phyloP scores from a whole-genome alignment of 1,139 yeast species.

The Blastobotrys persicus region DNA sequence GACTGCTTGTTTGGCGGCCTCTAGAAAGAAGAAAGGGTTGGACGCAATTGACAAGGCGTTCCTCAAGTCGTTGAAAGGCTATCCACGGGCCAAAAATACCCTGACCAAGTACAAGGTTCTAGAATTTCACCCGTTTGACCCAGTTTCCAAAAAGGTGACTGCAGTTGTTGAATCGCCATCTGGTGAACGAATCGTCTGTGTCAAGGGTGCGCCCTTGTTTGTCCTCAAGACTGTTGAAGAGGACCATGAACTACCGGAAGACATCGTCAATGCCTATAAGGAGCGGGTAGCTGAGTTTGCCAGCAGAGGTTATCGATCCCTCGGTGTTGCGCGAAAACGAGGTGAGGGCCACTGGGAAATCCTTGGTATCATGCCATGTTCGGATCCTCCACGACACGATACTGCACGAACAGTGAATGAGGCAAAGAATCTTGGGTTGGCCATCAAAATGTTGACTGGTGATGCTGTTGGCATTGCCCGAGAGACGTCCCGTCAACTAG shows the following conservation, averaged over 20 bases:
- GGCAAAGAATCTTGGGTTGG: slow-evolving; percentile 63
- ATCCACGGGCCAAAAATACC: slow-evolving; percentile 58
- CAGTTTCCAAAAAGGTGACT: slow-evolving; percentile 69
- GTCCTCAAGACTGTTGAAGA: slow-evolving; percentile 68
- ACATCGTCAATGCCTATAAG: slow-evolving; percentile 61
- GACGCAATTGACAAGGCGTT: slow-evolving; percentile 98
- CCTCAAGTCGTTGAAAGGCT: slow-evolving; percentile 72
- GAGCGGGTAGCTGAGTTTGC: slow-evolving; percentile 72
- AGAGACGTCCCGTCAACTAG: slow-evolving; percentile 69
- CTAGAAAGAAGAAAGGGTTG: slow-evolving; percentile 98
- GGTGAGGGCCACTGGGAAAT: slow-evolving; percentile 73
- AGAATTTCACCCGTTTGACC: slow-evolving; percentile 70
- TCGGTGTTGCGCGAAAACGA: slow-evolving; percentile 72
- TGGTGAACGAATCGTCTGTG: slow-evolving; percentile 66
- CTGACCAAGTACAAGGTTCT: slow-evolving; percentile 64
- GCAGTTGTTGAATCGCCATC: slow-evolving; percentile 67
- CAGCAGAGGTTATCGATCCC: slow-evolving; percentile 70
- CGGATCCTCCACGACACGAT: slow-evolving; percentile 75
- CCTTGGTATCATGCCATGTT: slow-evolving; percentile 70
- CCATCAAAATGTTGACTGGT: slow-evolving; percentile 72
- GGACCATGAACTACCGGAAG: slow-evolving; percentile 65
- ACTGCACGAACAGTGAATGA: slow-evolving; percentile 67
- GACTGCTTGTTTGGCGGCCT: slow-evolving; percentile 97
- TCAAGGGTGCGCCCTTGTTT: slow-evolving; percentile 72
- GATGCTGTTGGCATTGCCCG: slow-evolving; percentile 75